Percentiles rank a stretch among this genome's conserved stretches.
Conservation (phyloP, 1,139 yeast genomes). For the Blastobotrys malaysiensis region DNA sequence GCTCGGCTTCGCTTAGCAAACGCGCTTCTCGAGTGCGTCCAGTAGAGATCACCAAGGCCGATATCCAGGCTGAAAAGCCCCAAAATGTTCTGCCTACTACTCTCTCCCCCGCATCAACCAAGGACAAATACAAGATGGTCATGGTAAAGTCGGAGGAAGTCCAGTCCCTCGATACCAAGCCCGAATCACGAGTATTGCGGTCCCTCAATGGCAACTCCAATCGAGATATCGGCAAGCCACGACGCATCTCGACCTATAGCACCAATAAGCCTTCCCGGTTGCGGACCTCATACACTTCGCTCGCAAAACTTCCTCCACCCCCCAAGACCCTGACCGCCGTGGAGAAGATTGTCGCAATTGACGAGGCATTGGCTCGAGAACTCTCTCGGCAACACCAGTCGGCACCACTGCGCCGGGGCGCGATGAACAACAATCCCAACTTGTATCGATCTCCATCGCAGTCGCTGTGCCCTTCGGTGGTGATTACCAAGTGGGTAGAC, state of each 20-base stretch:
- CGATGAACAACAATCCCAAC: not conserved
- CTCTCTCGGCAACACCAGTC: not conserved
- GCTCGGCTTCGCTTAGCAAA: conserved; percentile 3
- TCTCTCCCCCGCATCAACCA: conserved; percentile 88
- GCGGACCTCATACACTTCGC: not conserved
- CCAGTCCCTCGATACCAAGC: conserved; percentile 6
- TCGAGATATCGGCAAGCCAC: conserved; percentile 2
- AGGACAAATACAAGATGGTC: conserved; percentile 73
- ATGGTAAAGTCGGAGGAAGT: conserved; percentile 24
- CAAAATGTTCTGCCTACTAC: conserved; percentile 76
- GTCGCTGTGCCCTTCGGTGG: conserved; percentile 21
- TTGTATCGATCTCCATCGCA: not conserved
- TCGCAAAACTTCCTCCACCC: not conserved
- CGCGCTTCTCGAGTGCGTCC: conserved; percentile 12
- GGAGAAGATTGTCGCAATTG: not conserved
- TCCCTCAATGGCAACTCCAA: not conserved
- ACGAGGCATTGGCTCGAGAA: conserved; percentile 4
- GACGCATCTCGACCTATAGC: not conserved
- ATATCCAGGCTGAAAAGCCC: conserved; percentile 64
- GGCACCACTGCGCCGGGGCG: not conserved
- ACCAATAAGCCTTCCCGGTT: not conserved
- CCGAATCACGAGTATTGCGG: conserved; percentile 4
- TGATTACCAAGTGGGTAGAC: conserved; percentile 96
- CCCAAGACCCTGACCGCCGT: not conserved
- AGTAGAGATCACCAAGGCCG: conserved; percentile 61